phyloP scores from a whole-genome alignment of 2,329 filamentous ascomycete species.

The Pseudocercospora macadamiae region DNA sequence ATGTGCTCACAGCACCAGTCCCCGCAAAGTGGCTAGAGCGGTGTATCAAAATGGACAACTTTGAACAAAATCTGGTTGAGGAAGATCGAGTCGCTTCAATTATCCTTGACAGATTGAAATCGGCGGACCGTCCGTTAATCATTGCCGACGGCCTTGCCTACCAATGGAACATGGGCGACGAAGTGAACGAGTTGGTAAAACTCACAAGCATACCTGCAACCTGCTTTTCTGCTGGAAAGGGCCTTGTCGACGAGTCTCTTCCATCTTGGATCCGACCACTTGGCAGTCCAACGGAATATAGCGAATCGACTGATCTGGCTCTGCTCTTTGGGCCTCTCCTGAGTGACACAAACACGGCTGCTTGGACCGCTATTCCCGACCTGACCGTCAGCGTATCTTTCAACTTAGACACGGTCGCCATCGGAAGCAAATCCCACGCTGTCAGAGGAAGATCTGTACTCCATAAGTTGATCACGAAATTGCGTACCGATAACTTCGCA shows the following conservation, averaged over 20 bases:
- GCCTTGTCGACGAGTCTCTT: conserved; percentile 53
- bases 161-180: conserved; percentile 44
- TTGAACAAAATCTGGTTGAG: not conserved
- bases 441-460: conserved; percentile 17
- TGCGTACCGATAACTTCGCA: not conserved
- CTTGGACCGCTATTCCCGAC: conserved; percentile 44
- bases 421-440: conserved; percentile 38
- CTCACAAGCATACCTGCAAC: conserved; percentile 53
- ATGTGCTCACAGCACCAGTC: conserved; percentile 24
- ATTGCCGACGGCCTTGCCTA: conserved; percentile 56
- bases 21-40: conserved; percentile 37
- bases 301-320: conserved; percentile 16
- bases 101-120: conserved; percentile 45
- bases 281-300: conserved; percentile 39
- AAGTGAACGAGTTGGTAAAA: conserved; percentile 52
- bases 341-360: conserved; percentile 38
- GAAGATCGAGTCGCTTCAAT: conserved; percentile 30
- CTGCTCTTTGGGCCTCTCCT: conserved; percentile 21
- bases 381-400: conserved; percentile 42
- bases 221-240: conserved; percentile 54
- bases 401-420: conserved; percentile 36
- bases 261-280: conserved; percentile 56
- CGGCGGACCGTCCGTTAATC: conserved; percentile 53
- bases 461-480: not conserved
- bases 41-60: conserved; percentile 30